phyloP scores from a whole-genome alignment of 345 rosid species.

The Corymbia maculata region DNA sequence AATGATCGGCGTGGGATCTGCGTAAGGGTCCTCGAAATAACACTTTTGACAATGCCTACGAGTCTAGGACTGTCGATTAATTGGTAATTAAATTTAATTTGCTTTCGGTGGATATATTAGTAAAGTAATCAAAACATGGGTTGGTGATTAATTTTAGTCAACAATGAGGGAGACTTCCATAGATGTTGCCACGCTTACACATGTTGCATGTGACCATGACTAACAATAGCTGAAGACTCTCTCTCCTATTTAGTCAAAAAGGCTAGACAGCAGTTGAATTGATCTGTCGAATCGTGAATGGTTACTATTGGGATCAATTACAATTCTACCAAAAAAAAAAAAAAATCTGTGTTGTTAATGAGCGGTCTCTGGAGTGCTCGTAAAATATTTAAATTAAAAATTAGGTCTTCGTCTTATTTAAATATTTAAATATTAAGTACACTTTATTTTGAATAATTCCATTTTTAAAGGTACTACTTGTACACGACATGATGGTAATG shows the following conservation, averaged over 20 bases:
- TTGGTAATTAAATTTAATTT: not conserved
- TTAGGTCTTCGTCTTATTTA: not conserved
- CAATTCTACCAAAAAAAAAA: not conserved
- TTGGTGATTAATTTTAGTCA: not conserved
- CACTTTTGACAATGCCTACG: not conserved
- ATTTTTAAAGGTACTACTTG: not conserved
- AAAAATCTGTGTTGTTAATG: not conserved
- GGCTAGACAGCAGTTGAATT: not conserved
- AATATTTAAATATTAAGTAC: too few species aligned
- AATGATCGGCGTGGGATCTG: not conserved
- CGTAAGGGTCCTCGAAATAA: not conserved
- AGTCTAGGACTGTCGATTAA: not conserved
- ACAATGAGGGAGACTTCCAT: not conserved
- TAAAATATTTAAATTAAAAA: too few species aligned
- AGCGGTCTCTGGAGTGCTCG: fast-evolving
- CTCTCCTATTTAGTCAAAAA: not conserved
- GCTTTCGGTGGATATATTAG: not conserved
- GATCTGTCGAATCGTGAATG: not conserved
- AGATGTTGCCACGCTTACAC: not conserved
- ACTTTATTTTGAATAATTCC: too few species aligned
- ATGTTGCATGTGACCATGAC: not conserved
- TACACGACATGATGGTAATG: not conserved
- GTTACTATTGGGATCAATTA: not conserved
- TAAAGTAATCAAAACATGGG: not conserved
- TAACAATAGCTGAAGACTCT: not conserved